Percentiles rank a stretch among this genome's conserved stretches.
Conservation (phyloP, 192 early-diverging fungal genomes). For the Umbelopsis sp. region DNA sequence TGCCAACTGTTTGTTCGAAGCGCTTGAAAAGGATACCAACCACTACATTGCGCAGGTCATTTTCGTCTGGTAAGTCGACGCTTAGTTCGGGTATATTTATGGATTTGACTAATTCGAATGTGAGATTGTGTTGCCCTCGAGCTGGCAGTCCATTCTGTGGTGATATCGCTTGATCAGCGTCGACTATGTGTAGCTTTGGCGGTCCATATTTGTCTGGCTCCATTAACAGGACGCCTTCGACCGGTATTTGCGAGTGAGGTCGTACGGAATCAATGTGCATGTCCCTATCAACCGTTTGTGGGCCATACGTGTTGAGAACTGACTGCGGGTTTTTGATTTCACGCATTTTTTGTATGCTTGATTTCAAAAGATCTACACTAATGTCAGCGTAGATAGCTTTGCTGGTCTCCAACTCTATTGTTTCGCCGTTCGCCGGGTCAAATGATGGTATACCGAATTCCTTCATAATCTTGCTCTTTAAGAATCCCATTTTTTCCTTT, state of each 20-base stretch:
- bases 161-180: neutral
- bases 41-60: neutral
- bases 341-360: conserved; percentile 26
- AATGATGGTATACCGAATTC: conserved; percentile 85
- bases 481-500: conserved; percentile 81
- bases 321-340: conserved; percentile 3
- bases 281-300: neutral
- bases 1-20: conserved; percentile 11
- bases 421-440: conserved; percentile 87
- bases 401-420: conserved; percentile 68
- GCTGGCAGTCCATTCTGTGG: neutral
- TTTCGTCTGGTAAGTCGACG: neutral
- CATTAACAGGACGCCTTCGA: conserved; percentile 15
- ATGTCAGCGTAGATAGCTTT: conserved; percentile 66
- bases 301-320: neutral
- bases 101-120: conserved; percentile 6
- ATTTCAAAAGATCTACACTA: conserved; percentile 47
- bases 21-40: neutral
- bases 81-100: conserved; percentile 10
- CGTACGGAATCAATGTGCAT: neutral
- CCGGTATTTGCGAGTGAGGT: conserved; percentile 18
- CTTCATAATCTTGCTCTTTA: conserved; percentile 78
- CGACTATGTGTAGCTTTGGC: neutral
- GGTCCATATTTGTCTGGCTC: conserved; percentile 20
- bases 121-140: neutral